phyloP scores from a whole-genome alignment of 768 basidiomycete genomes.

The Crassisporium funariophilum region DNA sequence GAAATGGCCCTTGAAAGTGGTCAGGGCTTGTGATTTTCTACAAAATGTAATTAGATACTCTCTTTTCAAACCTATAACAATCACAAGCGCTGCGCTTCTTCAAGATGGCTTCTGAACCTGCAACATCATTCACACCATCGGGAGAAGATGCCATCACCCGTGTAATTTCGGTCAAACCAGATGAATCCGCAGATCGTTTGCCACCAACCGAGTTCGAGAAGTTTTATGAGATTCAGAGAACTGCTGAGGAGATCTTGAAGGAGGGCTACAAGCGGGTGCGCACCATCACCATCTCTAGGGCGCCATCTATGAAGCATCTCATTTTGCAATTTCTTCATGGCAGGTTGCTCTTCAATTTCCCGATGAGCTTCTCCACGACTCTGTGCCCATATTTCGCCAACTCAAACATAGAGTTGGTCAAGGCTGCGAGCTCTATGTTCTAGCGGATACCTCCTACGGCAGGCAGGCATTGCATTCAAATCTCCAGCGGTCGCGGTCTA shows the following conservation, averaged over 20 bases:
- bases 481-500: not conserved
- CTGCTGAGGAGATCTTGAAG: conserved; percentile 57
- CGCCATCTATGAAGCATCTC: conserved; percentile 1
- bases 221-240: conserved; percentile 77
- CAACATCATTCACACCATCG: conserved; percentile 28
- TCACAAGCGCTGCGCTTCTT: too few relatives aligned
- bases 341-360: conserved; percentile 95
- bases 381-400: conserved; percentile 77
- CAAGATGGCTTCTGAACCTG: too few relatives aligned
- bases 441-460: conserved; percentile 98
- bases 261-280: conserved; percentile 71
- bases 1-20: too few relatives aligned
- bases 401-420: conserved; percentile 54
- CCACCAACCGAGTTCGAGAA: conserved; percentile 50
- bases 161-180: conserved; percentile 47
- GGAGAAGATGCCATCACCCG: conserved; percentile 62
- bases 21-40: too few relatives aligned
- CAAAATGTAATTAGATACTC: too few relatives aligned
- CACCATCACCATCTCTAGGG: not conserved
- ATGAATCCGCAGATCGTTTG: conserved; percentile 34
- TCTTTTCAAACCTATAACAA: too few relatives aligned
- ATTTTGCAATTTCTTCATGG: not conserved
- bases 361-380: conserved; percentile 85
- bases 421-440: conserved; percentile 72
- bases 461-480: conserved; percentile 52